Conservation (phyloP, 805 yeast species). For the Lachancea fermentati region DNA sequence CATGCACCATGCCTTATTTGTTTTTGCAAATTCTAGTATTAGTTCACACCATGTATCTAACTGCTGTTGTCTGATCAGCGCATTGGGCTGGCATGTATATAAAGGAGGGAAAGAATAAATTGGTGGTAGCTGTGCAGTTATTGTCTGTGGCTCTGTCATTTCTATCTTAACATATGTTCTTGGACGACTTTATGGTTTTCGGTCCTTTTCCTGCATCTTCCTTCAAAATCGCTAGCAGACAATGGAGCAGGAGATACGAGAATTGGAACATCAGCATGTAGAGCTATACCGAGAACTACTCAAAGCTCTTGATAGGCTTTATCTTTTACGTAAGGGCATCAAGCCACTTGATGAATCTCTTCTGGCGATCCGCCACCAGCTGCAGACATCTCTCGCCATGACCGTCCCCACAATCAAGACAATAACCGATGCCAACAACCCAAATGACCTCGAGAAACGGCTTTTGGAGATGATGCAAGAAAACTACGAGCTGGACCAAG, state of each 20-base stretch:
- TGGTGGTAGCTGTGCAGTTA: slow-evolving; percentile 31
- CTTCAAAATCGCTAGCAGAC: neutral
- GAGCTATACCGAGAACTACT: slow-evolving; percentile 31
- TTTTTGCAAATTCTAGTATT: slow-evolving; percentile 55
- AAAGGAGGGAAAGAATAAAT: slow-evolving; percentile 83
- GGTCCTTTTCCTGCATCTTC: neutral
- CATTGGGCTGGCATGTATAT: slow-evolving; percentile 83
- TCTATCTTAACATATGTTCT: neutral
- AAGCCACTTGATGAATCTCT: slow-evolving; percentile 4
- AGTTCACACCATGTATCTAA: slow-evolving; percentile 70
- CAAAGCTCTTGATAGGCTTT: slow-evolving; percentile 31
- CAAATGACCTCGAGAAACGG: slow-evolving; percentile 3
- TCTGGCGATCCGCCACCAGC: slow-evolving; percentile 5
- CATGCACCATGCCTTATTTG: slow-evolving; percentile 50
- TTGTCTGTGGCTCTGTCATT: neutral
- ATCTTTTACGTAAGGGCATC: slow-evolving; percentile 15
- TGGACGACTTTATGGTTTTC: neutral
- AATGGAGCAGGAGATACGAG: slow-evolving; percentile 10
- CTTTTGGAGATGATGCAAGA: slow-evolving; percentile 14
- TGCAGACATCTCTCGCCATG: slow-evolving; percentile 8
- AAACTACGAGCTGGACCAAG: slow-evolving; percentile 16
- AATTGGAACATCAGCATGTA: slow-evolving; percentile 29
- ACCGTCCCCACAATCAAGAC: slow-evolving; percentile 5
- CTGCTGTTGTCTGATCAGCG: slow-evolving; percentile 71
- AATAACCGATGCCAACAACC: neutral